Conservation (phyloP, 164 flowering plant species). For the Magnolia changhungtana region DNA sequence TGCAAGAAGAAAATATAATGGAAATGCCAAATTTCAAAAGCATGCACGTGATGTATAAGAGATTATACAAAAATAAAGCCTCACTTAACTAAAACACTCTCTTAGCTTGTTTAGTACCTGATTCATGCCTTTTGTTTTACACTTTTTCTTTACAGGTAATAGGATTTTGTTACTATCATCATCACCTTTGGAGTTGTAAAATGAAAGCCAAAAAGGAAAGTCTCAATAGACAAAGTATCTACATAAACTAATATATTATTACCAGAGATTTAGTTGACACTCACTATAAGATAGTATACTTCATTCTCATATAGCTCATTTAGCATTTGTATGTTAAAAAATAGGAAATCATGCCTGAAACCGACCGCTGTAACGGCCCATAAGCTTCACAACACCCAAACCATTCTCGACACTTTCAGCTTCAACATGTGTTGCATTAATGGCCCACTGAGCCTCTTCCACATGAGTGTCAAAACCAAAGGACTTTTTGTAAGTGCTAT, state of each 20-base stretch:
- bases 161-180: constrained; percentile 51
- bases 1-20: constrained; percentile 14
- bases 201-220: not conserved
- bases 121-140: constrained; percentile 23
- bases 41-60: not conserved
- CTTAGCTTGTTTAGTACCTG: constrained; percentile 23
- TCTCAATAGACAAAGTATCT: not conserved
- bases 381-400: constrained; percentile 86
- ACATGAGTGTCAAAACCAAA: constrained; percentile 97
- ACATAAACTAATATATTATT: not conserved
- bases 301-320: no score
- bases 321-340: no score
- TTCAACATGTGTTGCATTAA: constrained; percentile 96
- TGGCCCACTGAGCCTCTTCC: constrained; percentile 98
- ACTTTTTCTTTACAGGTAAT: constrained; percentile 41
- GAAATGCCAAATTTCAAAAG: constrained; percentile 1
- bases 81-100: no score
- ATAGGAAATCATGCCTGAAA: not conserved
- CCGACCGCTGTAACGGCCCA: constrained; percentile 93
- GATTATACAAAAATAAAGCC: not conserved
- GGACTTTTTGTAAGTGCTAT: no score
- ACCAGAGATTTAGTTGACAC: not conserved
- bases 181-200: constrained; percentile 18
- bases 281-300: no score
- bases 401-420: constrained; percentile 85